Evolutionary conservation across 1,284 basidiomycete species (phyloP).

Genomic region (Marasmius fiardii): DNA sequence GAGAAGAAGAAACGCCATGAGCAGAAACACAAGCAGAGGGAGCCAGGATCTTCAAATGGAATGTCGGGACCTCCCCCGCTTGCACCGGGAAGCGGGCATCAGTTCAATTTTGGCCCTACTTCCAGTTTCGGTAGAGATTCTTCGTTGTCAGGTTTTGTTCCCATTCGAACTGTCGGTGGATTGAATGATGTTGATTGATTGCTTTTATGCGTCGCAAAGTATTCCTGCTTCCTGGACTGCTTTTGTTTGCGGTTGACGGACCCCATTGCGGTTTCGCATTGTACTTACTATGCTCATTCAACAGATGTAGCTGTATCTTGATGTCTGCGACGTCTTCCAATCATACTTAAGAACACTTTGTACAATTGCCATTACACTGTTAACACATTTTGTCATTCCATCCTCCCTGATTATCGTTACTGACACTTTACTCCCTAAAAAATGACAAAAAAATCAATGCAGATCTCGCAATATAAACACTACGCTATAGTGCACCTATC

Average conservation of each 20-base stretch:
- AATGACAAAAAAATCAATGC: too few relatives aligned
- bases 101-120: slow-evolving; percentile 2
- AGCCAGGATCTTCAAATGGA: background rate
- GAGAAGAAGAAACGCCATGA: slow-evolving; percentile 18
- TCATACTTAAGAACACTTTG: too few relatives aligned
- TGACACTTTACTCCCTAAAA: too few relatives aligned
- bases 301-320: too few relatives aligned
- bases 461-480: too few relatives aligned
- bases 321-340: too few relatives aligned
- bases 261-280: too few relatives aligned
- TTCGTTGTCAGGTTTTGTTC: background rate
- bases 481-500: slow-evolving; percentile 12
- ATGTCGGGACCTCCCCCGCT: background rate
- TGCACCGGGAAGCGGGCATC: background rate
- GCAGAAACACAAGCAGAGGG: slow-evolving; percentile 15
- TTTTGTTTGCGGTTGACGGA: too few relatives aligned
- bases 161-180: slow-evolving; percentile 17
- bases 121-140: background rate
- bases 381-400: too few relatives aligned
- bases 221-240: background rate
- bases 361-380: too few relatives aligned
- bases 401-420: too few relatives aligned
- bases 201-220: background rate
- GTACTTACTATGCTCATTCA: too few relatives aligned
- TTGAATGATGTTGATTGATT: slow-evolving; percentile 28